Evolutionary conservation across 208 protist species (phyloP).

Genomic region (Leishmania tropica): DNA sequence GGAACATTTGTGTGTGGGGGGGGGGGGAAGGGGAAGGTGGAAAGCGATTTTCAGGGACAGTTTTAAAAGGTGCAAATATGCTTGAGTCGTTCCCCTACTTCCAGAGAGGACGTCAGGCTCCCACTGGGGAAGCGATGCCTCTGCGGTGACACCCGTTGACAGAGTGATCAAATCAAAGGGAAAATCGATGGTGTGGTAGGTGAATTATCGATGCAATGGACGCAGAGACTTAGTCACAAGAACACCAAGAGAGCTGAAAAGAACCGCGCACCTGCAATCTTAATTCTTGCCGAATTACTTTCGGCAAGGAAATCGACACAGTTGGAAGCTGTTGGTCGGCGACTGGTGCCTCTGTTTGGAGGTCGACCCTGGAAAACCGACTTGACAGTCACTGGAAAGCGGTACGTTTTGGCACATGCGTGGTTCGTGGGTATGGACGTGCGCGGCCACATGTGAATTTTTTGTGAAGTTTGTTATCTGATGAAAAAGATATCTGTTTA

Average conservation of each 20-base stretch:
- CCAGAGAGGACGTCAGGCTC: too few species aligned
- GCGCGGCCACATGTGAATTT: not conserved
- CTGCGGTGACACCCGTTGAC: too few species aligned
- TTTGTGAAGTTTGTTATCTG: not conserved
- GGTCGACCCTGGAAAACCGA: not conserved
- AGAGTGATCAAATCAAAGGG: too few species aligned
- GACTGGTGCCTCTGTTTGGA: not conserved
- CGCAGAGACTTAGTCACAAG: not conserved
- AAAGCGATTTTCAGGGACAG: too few species aligned
- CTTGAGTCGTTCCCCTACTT: too few species aligned
- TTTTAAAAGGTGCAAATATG: too few species aligned
- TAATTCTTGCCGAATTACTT: rapidly evolving
- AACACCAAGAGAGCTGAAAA: not conserved
- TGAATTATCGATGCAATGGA: too few species aligned
- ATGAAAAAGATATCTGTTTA: not conserved
- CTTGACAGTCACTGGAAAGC: too few species aligned
- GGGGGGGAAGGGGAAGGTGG: too few species aligned
- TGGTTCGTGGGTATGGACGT: not conserved
- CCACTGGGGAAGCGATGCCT: too few species aligned
- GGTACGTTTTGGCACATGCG: not conserved
- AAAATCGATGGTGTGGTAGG: too few species aligned
- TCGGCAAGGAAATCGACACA: not conserved
- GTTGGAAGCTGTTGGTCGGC: not conserved
- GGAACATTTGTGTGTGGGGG: not conserved
- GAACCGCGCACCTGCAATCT: not conserved